These are phyloP conservation scores for Myxozyma sirexii DNA, from an alignment of 805 yeast genomes.

Conservation along the genomic window DNA sequence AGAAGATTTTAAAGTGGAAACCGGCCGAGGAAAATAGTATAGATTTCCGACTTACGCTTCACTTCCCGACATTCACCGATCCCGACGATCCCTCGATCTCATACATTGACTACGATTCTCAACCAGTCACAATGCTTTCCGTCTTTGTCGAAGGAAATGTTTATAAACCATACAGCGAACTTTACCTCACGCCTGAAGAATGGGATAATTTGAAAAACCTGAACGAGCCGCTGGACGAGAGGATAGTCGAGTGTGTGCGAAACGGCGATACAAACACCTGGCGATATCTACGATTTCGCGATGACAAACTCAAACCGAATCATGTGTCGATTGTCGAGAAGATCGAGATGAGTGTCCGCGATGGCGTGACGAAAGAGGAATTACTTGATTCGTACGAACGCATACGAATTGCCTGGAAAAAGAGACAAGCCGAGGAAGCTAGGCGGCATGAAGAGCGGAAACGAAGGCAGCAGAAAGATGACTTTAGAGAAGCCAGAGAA, in stretches of 20 bases:
- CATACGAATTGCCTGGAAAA: conserved; percentile 65
- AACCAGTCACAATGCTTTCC: conserved; percentile 67
- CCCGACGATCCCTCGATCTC: conserved; percentile 47
- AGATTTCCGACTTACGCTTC: conserved; percentile 74
- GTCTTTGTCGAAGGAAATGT: conserved; percentile 76
- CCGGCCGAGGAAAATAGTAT: conserved; percentile 94
- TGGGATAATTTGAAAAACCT: conserved; percentile 75
- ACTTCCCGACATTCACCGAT: conserved; percentile 55
- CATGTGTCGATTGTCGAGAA: conserved; percentile 79
- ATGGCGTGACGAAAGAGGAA: conserved; percentile 81
- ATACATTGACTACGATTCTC: conserved; percentile 78
- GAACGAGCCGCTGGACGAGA: conserved; percentile 81
- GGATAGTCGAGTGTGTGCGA: conserved; percentile 83
- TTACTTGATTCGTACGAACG: conserved; percentile 58
- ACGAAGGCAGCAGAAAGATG: conserved; percentile 4
- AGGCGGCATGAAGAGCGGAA: not conserved
- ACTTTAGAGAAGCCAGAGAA: conserved; percentile 20
- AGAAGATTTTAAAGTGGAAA: conserved; percentile 88
- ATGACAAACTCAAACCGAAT: conserved; percentile 89
- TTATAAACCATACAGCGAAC: conserved; percentile 67
- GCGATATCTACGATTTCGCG: conserved; percentile 86
- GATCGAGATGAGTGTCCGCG: conserved; percentile 80
- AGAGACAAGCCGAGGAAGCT: conserved; percentile 48
- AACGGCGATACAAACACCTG: conserved; percentile 66
- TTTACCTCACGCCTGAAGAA: conserved; percentile 66